phyloP scores from a whole-genome alignment of 2,329 filamentous ascomycete species.

The Penicillium sp. region DNA sequence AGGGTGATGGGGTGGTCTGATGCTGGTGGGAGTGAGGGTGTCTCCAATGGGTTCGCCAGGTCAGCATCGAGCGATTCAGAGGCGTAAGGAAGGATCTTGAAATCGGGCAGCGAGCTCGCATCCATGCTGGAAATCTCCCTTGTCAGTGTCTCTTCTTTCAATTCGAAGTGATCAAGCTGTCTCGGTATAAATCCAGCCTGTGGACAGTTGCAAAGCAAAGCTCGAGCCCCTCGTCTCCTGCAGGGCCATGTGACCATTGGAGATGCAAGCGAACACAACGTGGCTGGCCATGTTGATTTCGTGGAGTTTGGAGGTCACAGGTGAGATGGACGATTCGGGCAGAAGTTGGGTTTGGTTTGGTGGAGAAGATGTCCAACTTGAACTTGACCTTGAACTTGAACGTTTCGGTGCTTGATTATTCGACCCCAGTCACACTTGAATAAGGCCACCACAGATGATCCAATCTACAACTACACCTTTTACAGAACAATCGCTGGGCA shows the following conservation, averaged over 20 bases:
- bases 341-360: background rate
- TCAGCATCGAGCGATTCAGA: background rate
- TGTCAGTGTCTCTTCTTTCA: background rate
- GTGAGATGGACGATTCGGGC: constrained; percentile 4
- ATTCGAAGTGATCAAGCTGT: background rate
- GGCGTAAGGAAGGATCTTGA: constrained; percentile 23
- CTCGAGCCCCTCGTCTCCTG: constrained; percentile 8
- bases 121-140: too few relatives aligned
- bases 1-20: constrained; percentile 19
- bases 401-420: too few relatives aligned
- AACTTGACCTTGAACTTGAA: too few relatives aligned
- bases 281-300: constrained; percentile 13
- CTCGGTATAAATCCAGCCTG: constrained; percentile 1
- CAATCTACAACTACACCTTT: too few relatives aligned
- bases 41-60: background rate
- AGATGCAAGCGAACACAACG: constrained; percentile 11
- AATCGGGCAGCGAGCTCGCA: constrained; percentile 20
- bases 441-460: too few relatives aligned
- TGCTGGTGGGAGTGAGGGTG: background rate
- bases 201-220: background rate
- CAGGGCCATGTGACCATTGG: constrained; percentile 20
- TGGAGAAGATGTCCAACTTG: background rate
- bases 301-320: background rate
- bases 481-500: background rate
- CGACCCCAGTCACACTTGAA: too few relatives aligned